phyloP scores from a whole-genome alignment of 495 filamentous ascomycete genomes.

The Daldinia grandis region DNA sequence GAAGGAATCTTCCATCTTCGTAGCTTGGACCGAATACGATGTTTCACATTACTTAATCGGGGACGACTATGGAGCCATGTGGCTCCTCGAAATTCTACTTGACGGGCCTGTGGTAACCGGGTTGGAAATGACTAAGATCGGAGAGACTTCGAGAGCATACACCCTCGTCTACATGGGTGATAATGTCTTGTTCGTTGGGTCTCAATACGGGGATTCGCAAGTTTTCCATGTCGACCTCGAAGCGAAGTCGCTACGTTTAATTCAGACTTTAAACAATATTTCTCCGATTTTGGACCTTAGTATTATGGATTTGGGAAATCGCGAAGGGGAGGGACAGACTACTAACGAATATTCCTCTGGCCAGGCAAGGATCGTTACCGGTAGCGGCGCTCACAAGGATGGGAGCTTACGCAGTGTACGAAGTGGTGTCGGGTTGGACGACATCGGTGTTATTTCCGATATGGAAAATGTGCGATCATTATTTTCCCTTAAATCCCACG shows the following conservation, averaged over 20 bases:
- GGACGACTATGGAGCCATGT: slow-evolving; percentile 87
- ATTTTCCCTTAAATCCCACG: slow-evolving; percentile 61
- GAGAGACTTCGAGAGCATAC: slow-evolving; percentile 76
- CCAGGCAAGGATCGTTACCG: slow-evolving; percentile 91
- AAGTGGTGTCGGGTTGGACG: slow-evolving; percentile 93
- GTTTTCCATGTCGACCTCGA: slow-evolving; percentile 67
- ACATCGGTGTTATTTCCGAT: slow-evolving; percentile 81
- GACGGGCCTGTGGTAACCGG: slow-evolving; percentile 63
- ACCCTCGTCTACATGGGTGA: slow-evolving; percentile 81
- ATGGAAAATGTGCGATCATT: slow-evolving; percentile 78
- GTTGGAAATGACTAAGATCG: slow-evolving; percentile 68
- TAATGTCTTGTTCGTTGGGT: slow-evolving; percentile 82
- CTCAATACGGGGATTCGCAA: slow-evolving; percentile 92
- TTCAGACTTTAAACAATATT: slow-evolving; percentile 85
- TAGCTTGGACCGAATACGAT: slow-evolving; percentile 87
- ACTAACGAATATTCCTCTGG: slow-evolving; percentile 91
- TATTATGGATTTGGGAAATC: slow-evolving; percentile 92
- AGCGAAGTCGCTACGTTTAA: slow-evolving; percentile 60
- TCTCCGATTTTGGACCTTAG: slow-evolving; percentile 92
- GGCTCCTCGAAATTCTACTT: slow-evolving; percentile 77
- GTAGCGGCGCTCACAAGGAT: slow-evolving; percentile 85
- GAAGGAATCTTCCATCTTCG: slow-evolving; percentile 79
- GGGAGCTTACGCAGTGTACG: slow-evolving; percentile 87
- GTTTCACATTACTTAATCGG: slow-evolving; percentile 82
- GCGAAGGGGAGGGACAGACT: slow-evolving; percentile 73